Evolutionary conservation across 1,284 basidiomycete genomes (phyloP).

Genomic region (Gastroboletus turbinatus): DNA sequence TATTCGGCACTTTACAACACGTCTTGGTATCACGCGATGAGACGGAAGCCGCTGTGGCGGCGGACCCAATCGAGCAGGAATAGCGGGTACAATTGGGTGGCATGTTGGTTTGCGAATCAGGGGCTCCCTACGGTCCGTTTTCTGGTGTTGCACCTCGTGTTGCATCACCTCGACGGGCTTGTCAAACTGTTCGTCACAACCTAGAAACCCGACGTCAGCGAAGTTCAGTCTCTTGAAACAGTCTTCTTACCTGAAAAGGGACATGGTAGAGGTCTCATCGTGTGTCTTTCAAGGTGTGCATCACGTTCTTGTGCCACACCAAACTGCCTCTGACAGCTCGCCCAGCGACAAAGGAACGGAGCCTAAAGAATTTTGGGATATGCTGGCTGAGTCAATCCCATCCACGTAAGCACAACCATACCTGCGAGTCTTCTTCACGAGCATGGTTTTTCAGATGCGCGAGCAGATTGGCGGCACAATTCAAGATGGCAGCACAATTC

Average conservation of each 20-base stretch:
- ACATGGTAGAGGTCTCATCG: conserved; percentile 31
- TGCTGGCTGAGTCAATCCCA: not conserved
- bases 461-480: conserved; percentile 49
- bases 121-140: conserved; percentile 38
- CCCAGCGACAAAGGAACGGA: conserved; percentile 29
- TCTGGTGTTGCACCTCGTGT: conserved; percentile 27
- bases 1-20: conserved; percentile 43
- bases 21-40: conserved; percentile 46
- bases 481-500: conserved; percentile 53
- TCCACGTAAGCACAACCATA: conserved; percentile 19
- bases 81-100: conserved; percentile 35
- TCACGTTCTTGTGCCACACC: conserved; percentile 15
- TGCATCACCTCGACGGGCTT: conserved; percentile 31
- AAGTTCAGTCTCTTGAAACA: not conserved
- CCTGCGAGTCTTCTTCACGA: conserved; percentile 32
- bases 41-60: conserved; percentile 45
- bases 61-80: conserved; percentile 32
- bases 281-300: conserved; percentile 26
- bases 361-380: conserved; percentile 9
- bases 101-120: conserved; percentile 37
- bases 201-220: conserved; percentile 16
- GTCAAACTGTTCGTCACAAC: conserved; percentile 26
- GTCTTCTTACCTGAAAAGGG: conserved; percentile 28
- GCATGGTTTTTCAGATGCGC: conserved; percentile 54
- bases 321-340: conserved; percentile 21